A percentile compares a stretch with the other conserved stretches of the same genome.
These are phyloP conservation scores for Inonotus hispidus DNA, from an alignment of 1,284 basidiomycete species.

Conservation along the genomic window DNA sequence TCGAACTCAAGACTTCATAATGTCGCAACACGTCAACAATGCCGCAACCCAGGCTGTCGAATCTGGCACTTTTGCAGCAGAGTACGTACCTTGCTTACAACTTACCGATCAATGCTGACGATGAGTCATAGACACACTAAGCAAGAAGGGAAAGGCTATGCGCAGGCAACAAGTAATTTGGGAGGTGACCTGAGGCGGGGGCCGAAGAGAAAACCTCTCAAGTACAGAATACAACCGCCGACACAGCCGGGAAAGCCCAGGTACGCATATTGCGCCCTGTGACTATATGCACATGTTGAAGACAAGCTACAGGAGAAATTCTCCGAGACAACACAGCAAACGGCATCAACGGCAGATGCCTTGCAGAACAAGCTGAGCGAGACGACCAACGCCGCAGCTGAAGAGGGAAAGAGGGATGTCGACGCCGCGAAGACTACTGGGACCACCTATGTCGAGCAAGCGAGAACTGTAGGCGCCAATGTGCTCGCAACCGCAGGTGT, in stretches of 20 bases:
- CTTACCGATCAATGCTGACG: neutral
- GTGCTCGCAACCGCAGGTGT: constrained; percentile 52
- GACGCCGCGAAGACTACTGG: constrained; percentile 38
- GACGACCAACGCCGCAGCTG: constrained; percentile 47
- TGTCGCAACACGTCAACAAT: constrained; percentile 18
- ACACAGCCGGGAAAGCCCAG: constrained; percentile 23
- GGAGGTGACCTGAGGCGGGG: constrained; percentile 4
- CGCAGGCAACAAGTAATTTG: neutral
- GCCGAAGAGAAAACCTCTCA: constrained; percentile 19
- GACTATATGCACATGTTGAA: neutral
- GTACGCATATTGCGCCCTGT: constrained; percentile 9
- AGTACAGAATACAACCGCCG: constrained; percentile 19
- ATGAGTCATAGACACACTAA: constrained; percentile 4
- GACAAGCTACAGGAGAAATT: constrained; percentile 37
- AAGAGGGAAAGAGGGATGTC: constrained; percentile 47
- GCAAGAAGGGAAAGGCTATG: neutral
- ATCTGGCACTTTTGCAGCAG: constrained; percentile 16
- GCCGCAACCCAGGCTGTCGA: constrained; percentile 17
- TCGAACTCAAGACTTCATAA: neutral
- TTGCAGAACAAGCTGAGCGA: constrained; percentile 37
- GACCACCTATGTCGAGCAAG: constrained; percentile 46
- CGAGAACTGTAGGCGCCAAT: constrained; percentile 40
- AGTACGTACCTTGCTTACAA: constrained; percentile 12
- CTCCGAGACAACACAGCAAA: constrained; percentile 36
- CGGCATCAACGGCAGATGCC: constrained; percentile 37